Percentiles rank a stretch among this genome's conserved stretches.
Conservation (phyloP, 2,329 filamentous ascomycete genomes). For the Curvularia spicifera region DNA sequence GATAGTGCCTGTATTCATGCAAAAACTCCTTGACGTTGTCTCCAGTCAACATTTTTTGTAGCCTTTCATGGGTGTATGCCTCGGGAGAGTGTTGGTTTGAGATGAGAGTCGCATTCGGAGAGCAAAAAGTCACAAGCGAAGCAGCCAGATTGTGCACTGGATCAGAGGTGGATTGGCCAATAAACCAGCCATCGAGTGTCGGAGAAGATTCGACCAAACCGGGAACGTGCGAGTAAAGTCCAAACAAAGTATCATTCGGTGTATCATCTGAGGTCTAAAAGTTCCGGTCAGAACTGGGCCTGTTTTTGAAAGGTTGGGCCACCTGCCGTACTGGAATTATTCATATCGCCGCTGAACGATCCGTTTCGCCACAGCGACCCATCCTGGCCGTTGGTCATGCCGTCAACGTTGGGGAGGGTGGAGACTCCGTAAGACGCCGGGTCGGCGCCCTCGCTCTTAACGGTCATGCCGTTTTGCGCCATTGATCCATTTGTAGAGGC, state of each 20-base stretch:
- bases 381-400: slow-evolving; percentile 46
- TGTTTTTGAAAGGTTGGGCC: slow-evolving; percentile 53
- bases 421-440: slow-evolving; percentile 42
- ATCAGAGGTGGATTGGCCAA: slow-evolving; percentile 48
- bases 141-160: slow-evolving; percentile 55
- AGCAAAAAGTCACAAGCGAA: slow-evolving; percentile 58
- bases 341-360: slow-evolving; percentile 52
- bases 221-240: slow-evolving; percentile 55
- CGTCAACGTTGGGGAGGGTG: slow-evolving; percentile 45
- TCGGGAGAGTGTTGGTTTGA: slow-evolving; percentile 35
- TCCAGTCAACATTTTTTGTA: slow-evolving; percentile 65
- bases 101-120: slow-evolving; percentile 52
- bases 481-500: slow-evolving; percentile 40
- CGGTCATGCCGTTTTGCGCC: slow-evolving; percentile 44
- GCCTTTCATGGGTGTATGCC: slow-evolving; percentile 60
- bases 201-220: slow-evolving; percentile 51
- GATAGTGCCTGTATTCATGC: slow-evolving; percentile 73
- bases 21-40: slow-evolving; percentile 75
- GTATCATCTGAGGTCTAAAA: slow-evolving; percentile 53
- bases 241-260: slow-evolving; percentile 57
- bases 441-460: slow-evolving; percentile 44
- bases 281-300: slow-evolving; percentile 52
- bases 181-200: slow-evolving; percentile 52
- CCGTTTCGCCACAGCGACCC: slow-evolving; percentile 53
- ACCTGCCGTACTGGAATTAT: slow-evolving; percentile 55